Percentiles rank a stretch among this genome's conserved stretches.
Conservation (phyloP, 805 yeast species). For the Ogataea henricii region DNA sequence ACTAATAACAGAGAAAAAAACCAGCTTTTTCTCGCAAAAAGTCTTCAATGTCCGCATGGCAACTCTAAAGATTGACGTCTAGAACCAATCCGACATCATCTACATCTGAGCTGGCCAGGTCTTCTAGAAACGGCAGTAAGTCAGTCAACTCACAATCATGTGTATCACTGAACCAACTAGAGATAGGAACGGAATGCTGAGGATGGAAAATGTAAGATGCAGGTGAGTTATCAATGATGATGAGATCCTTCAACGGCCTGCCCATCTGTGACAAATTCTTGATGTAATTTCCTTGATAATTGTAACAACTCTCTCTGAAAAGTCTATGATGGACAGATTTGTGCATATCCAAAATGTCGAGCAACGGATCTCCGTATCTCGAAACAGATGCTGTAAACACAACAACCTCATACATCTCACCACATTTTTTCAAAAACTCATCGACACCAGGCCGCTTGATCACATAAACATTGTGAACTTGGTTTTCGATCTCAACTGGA, state of each 20-base stretch:
- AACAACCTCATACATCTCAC: constrained; percentile 88
- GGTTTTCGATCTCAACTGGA: constrained; percentile 95
- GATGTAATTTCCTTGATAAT: constrained; percentile 91
- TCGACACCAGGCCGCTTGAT: constrained; percentile 98
- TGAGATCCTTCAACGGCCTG: constrained; percentile 79
- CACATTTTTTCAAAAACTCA: constrained; percentile 81
- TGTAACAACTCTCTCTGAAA: constrained; percentile 92
- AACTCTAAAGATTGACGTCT: constrained; percentile 55
- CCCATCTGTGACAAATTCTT: constrained; percentile 94
- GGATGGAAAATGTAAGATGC: constrained; percentile 98
- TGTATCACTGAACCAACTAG: constrained; percentile 97
- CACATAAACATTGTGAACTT: constrained; percentile 91
- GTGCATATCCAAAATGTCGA: constrained; percentile 82
- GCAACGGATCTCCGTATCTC: constrained; percentile 92
- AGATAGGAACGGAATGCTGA: constrained; percentile 94
- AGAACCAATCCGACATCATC: constrained; percentile 84
- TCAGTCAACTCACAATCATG: constrained; percentile 96
- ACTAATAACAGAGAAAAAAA: constrained; percentile 3
- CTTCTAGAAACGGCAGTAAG: constrained; percentile 86
- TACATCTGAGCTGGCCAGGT: constrained; percentile 69
- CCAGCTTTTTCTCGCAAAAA: constrained; percentile 9
- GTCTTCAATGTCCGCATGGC: constrained; percentile 29
- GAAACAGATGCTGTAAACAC: constrained; percentile 96
- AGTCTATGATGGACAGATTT: constrained; percentile 83
- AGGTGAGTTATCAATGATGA: constrained; percentile 95